Conservation (phyloP, 2,329 filamentous ascomycete species). For the Ampelomyces quisqualis region DNA sequence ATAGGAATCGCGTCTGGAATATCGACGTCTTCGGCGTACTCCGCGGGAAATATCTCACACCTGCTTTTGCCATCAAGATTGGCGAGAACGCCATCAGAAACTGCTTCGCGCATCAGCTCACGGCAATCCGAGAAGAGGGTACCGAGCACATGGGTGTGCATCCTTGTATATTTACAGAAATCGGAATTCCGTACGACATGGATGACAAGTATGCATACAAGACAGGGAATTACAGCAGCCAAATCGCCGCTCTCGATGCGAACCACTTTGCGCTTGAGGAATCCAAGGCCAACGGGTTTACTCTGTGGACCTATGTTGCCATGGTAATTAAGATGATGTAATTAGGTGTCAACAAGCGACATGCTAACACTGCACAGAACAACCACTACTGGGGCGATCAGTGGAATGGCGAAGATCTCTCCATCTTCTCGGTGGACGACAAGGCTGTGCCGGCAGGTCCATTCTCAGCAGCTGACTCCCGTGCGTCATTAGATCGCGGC, state of each 20-base stretch:
- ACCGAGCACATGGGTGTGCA: conserved; percentile 84
- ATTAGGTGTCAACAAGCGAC: background rate
- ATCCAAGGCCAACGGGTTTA: conserved; percentile 78
- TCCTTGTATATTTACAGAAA: conserved; percentile 88
- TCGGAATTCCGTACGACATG: conserved; percentile 98
- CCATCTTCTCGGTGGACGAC: conserved; percentile 85
- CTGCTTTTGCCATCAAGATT: conserved; percentile 87
- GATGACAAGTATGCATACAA: conserved; percentile 94
- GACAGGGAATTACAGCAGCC: conserved; percentile 91
- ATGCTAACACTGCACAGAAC: conserved; percentile 57
- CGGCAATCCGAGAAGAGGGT: conserved; percentile 80
- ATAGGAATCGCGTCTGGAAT: conserved; percentile 86
- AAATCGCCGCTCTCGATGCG: conserved; percentile 89
- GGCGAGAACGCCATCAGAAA: conserved; percentile 94
- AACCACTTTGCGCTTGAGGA: conserved; percentile 93
- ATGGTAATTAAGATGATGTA: conserved; percentile 52
- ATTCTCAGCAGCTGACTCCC: conserved; percentile 56
- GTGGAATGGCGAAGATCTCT: conserved; percentile 97
- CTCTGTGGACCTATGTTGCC: conserved; percentile 82
- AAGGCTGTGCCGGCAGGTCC: conserved; percentile 55
- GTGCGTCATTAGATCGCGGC: conserved; percentile 50
- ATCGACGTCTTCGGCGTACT: conserved; percentile 92
- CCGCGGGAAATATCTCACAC: conserved; percentile 82
- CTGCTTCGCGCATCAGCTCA: conserved; percentile 84
- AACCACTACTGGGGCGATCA: conserved; percentile 86